Conservation (phyloP, 164 flowering plant genomes). For the Saururus chinensis region DNA sequence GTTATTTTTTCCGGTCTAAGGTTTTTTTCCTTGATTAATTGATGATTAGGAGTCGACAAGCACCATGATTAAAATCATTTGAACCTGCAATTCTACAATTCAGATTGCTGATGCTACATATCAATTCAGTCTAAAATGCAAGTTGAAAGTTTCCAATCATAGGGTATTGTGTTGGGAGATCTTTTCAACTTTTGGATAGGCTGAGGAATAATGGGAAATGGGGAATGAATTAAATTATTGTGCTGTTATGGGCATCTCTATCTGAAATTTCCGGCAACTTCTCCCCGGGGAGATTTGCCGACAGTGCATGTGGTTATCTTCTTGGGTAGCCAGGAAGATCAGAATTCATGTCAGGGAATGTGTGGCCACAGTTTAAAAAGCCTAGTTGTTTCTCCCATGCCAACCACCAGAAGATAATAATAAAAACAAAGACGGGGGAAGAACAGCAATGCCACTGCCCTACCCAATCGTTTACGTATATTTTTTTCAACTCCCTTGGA, state of each 20-base stretch:
- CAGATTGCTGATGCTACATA: no score
- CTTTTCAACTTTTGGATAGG: neutral
- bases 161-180: neutral
- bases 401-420: neutral
- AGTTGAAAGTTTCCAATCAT: no score
- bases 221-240: neutral
- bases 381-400: neutral
- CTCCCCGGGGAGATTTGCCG: constrained; percentile 1
- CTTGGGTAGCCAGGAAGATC: constrained; percentile 1
- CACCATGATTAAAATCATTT: no score
- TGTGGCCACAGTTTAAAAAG: constrained; percentile 1
- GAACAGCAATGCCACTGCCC: no score
- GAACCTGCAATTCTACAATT: no score
- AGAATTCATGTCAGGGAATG: constrained; percentile 4
- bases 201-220: neutral
- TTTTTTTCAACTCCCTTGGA: neutral
- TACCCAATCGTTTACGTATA: neutral
- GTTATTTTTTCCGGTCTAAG: no score
- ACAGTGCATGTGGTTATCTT: constrained; percentile 7
- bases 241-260: neutral
- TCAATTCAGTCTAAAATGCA: no score
- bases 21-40: no score
- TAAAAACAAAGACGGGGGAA: neutral
- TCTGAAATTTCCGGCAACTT: neutral
- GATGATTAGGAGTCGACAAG: no score